Conservation (phyloP, 2,329 filamentous ascomycete species). For the Plenodomus lindquistii region DNA sequence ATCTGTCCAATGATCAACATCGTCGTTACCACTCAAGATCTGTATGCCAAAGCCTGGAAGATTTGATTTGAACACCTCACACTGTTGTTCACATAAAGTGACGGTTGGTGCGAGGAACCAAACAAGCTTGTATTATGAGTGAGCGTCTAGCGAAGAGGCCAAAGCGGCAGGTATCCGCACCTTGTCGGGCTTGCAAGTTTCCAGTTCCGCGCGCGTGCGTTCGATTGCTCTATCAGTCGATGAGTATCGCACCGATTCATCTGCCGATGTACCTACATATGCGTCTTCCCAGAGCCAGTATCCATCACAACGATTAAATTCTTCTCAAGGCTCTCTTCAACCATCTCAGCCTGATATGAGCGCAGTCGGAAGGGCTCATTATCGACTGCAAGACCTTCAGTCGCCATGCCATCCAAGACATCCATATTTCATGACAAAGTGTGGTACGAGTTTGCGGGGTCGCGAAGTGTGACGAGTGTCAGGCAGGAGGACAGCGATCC, state of each 20-base stretch:
- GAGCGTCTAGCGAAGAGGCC: conserved; percentile 1
- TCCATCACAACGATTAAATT: conserved; percentile 57
- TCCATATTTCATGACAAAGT: neutral
- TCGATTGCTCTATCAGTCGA: conserved; percentile 43
- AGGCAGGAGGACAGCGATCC: neutral
- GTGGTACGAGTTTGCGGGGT: neutral
- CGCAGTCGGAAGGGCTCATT: conserved; percentile 39
- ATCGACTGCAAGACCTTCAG: neutral
- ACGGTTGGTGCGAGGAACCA: conserved; percentile 55
- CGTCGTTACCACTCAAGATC: conserved; percentile 68
- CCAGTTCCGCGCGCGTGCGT: conserved; percentile 50
- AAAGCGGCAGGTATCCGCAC: conserved; percentile 23
- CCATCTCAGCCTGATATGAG: conserved; percentile 55
- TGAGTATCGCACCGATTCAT: conserved; percentile 8
- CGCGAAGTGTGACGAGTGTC: neutral
- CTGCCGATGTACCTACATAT: conserved; percentile 34
- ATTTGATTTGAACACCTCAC: conserved; percentile 37
- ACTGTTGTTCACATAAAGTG: conserved; percentile 52
- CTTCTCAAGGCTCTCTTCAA: conserved; percentile 47
- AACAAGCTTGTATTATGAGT: conserved; percentile 37
- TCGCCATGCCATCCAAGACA: neutral
- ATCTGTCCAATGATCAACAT: conserved; percentile 73
- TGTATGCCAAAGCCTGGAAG: conserved; percentile 59
- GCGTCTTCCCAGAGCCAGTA: conserved; percentile 55
- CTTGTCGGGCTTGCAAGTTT: conserved; percentile 42